Percentiles rank a stretch among this genome's conserved stretches.
These are phyloP conservation scores for Ammopiptanthus mongolicus DNA, from an alignment of 306 rosid species.

Conservation along the genomic window DNA sequence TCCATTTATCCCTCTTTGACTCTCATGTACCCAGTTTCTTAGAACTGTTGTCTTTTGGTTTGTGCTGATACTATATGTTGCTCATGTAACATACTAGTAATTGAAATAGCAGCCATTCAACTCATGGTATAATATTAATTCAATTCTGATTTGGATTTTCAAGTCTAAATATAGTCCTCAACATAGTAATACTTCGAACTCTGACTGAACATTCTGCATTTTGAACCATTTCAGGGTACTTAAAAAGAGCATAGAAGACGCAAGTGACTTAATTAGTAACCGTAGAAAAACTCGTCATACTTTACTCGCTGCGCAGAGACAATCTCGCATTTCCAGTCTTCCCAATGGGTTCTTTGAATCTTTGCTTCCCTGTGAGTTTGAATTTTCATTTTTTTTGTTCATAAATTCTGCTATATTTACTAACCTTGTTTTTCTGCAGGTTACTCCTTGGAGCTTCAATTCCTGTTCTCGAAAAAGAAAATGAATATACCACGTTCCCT, in stretches of 20 bases:
- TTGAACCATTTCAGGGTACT: slow-evolving; percentile 49
- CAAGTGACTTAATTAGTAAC: slow-evolving; percentile 52
- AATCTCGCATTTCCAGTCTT: slow-evolving; percentile 30
- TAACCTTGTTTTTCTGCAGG: slow-evolving; percentile 43
- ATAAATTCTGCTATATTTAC: slow-evolving; percentile 12
- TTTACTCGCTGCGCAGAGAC: slow-evolving; percentile 32
- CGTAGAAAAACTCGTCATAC: slow-evolving; percentile 39
- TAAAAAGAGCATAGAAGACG: slow-evolving; percentile 37
- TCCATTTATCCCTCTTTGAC: background rate
- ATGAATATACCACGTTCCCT: slow-evolving; percentile 26
- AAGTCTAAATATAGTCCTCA: background rate
- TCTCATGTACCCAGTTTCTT: background rate
- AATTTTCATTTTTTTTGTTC: slow-evolving; percentile 5
- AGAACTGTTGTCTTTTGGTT: background rate
- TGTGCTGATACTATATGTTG: background rate
- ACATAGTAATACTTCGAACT: background rate
- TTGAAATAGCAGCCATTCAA: slow-evolving; percentile 1
- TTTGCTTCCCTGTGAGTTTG: slow-evolving; percentile 57
- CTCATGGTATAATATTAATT: background rate
- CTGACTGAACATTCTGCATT: background rate
- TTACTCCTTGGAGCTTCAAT: slow-evolving; percentile 36
- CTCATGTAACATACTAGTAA: background rate
- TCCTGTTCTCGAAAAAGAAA: slow-evolving; percentile 36
- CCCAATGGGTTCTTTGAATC: slow-evolving; percentile 49
- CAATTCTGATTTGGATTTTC: slow-evolving; percentile 1